Conservation (phyloP, 345 rosid genomes). For the Corymbia maculata region DNA sequence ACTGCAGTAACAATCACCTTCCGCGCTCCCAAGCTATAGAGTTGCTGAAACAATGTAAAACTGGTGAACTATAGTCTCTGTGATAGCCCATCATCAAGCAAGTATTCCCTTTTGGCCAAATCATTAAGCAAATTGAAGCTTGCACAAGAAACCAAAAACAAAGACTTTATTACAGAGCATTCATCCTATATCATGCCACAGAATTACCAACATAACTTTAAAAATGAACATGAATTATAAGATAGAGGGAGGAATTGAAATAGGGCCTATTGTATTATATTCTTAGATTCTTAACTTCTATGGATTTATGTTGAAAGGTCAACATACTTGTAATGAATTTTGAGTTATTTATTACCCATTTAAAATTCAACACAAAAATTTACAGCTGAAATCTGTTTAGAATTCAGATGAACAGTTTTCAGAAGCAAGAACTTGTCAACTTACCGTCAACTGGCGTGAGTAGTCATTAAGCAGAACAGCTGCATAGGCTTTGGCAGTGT, state of each 20-base stretch:
- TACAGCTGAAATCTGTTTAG: background rate
- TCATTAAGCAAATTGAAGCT: background rate
- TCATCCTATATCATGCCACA: background rate
- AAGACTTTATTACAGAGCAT: background rate
- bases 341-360: background rate
- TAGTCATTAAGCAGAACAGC: slow-evolving; percentile 63
- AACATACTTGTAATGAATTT: background rate
- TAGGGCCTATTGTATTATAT: background rate
- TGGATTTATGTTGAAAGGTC: background rate
- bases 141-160: background rate
- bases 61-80: background rate
- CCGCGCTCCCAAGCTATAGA: slow-evolving; percentile 57
- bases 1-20: slow-evolving; percentile 67
- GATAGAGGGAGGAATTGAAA: background rate
- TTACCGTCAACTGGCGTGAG: slow-evolving; percentile 54
- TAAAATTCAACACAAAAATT: background rate
- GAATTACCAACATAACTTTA: background rate
- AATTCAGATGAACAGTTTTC: background rate
- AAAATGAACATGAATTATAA: background rate
- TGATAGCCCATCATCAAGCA: background rate
- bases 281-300: background rate
- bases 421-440: background rate
- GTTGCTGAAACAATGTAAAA: slow-evolving; percentile 24
- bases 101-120: background rate
- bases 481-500: slow-evolving; percentile 47